Evolutionary conservation across 331 rosid species (phyloP).

Genomic region (Prunus yedoensis): DNA sequence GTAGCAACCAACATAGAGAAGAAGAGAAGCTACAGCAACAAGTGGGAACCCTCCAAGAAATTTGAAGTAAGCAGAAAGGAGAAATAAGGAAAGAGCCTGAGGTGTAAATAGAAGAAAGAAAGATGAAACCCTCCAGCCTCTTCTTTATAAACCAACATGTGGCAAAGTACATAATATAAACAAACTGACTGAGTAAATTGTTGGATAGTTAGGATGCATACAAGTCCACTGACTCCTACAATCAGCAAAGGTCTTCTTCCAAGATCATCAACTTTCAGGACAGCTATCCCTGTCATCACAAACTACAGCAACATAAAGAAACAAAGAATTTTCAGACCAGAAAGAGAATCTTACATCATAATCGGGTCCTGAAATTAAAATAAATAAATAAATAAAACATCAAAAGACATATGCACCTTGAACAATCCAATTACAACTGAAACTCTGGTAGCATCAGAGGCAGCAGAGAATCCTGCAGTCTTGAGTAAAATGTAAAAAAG

Average conservation of each 20-base stretch:
- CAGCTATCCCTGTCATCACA: slow-evolving; percentile 82
- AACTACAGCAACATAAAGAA: slow-evolving; percentile 50
- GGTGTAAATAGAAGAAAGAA: slow-evolving; percentile 24
- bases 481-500: slow-evolving; percentile 33
- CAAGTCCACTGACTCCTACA: slow-evolving; percentile 91
- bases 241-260: slow-evolving; percentile 93
- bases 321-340: slow-evolving; percentile 14
- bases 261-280: slow-evolving; percentile 88
- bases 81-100: slow-evolving; percentile 71
- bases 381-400: not conserved
- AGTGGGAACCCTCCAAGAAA: slow-evolving; percentile 83
- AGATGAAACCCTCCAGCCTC: slow-evolving; percentile 21
- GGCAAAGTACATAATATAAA: not conserved
- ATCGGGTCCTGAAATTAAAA: not conserved
- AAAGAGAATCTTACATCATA: not conserved
- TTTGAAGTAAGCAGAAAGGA: slow-evolving; percentile 84
- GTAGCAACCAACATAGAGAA: slow-evolving; percentile 94
- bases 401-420: slow-evolving; percentile 53
- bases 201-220: slow-evolving; percentile 41
- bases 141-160: not conserved
- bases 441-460: slow-evolving; percentile 90
- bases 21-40: slow-evolving; percentile 84
- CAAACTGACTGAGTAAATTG: not conserved
- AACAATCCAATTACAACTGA: slow-evolving; percentile 88
- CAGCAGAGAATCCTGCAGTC: slow-evolving; percentile 98